Evolutionary conservation across 1,284 basidiomycete species (phyloP).

Genomic region (Apiotrichum sp.): DNA sequence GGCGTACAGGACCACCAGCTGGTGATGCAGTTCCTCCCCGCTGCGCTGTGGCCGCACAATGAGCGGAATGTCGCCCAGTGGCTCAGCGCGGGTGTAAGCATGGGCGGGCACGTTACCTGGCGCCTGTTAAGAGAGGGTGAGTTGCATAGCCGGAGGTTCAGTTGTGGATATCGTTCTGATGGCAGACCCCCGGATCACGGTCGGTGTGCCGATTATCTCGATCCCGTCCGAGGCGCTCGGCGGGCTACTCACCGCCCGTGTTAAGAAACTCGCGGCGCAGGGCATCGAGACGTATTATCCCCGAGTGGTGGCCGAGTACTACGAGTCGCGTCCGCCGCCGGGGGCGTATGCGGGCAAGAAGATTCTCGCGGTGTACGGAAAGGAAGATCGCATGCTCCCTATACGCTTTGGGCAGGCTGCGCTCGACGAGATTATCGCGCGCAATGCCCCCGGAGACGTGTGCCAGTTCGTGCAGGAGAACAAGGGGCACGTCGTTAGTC

Average conservation of each 20-base stretch:
- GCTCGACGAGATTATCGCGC: not conserved
- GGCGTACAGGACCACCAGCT: slow-evolving; percentile 68
- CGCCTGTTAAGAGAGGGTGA: slow-evolving; percentile 12
- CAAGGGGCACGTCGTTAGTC: slow-evolving; percentile 6
- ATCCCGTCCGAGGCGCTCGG: slow-evolving; percentile 67
- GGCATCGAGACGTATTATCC: not conserved
- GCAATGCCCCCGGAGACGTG: not conserved
- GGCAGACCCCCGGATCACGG: slow-evolving; percentile 58
- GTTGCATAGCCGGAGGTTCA: no score
- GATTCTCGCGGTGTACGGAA: slow-evolving; percentile 60
- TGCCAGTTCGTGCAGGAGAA: not conserved
- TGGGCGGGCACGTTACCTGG: slow-evolving; percentile 39
- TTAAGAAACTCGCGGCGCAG: slow-evolving; percentile 52
- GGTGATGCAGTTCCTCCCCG: slow-evolving; percentile 67
- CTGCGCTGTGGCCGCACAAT: slow-evolving; percentile 64
- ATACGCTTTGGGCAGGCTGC: slow-evolving; percentile 14
- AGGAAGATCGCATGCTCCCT: slow-evolving; percentile 42
- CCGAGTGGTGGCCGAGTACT: slow-evolving; percentile 49
- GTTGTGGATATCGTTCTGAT: no score
- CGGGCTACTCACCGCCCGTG: slow-evolving; percentile 53
- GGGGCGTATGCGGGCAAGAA: slow-evolving; percentile 60
- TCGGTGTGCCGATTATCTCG: slow-evolving; percentile 67
- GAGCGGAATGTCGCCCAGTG: slow-evolving; percentile 60
- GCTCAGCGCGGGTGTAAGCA: slow-evolving; percentile 50
- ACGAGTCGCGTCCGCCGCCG: slow-evolving; percentile 50